Conservation (phyloP, 192 early-diverging fungal genomes). For the Ambispora gerdemannii region DNA sequence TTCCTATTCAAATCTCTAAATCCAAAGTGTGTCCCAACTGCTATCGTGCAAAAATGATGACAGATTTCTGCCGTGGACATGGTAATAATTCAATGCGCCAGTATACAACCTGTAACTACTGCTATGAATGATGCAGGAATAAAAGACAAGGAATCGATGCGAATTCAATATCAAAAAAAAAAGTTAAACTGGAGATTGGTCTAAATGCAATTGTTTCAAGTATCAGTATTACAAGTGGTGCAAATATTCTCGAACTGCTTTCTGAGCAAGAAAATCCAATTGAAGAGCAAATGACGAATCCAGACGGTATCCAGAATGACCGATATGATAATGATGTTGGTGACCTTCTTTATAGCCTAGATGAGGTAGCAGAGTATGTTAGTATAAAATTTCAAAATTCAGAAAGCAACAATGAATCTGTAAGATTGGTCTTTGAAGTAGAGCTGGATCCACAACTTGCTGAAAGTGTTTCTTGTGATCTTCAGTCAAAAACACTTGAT, state of each 20-base stretch:
- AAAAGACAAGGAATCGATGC: too few relatives aligned
- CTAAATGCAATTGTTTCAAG: neutral
- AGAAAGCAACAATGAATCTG: constrained; percentile 1
- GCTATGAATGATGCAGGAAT: constrained; percentile 1
- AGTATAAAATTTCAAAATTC: too few relatives aligned
- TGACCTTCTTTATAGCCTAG: too few relatives aligned
- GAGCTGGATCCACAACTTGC: neutral
- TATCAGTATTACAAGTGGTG: too few relatives aligned
- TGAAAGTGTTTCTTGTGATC: neutral
- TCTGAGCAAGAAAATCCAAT: too few relatives aligned
- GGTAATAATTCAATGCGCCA: neutral
- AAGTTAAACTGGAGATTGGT: neutral
- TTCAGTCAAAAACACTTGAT: neutral
- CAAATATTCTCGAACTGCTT: too few relatives aligned
- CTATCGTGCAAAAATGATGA: neutral
- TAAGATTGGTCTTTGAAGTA: neutral
- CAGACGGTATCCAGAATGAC: too few relatives aligned
- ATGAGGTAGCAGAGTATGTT: neutral
- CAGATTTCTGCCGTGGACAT: neutral
- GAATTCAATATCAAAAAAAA: neutral
- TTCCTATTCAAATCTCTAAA: too few relatives aligned
- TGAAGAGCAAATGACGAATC: too few relatives aligned
- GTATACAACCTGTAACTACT: neutral
- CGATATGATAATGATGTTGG: too few relatives aligned
- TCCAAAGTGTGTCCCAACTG: too few relatives aligned